Evolutionary conservation across 2,329 filamentous ascomycete species (phyloP).

Genomic region (Fusarium verticillioides): DNA sequence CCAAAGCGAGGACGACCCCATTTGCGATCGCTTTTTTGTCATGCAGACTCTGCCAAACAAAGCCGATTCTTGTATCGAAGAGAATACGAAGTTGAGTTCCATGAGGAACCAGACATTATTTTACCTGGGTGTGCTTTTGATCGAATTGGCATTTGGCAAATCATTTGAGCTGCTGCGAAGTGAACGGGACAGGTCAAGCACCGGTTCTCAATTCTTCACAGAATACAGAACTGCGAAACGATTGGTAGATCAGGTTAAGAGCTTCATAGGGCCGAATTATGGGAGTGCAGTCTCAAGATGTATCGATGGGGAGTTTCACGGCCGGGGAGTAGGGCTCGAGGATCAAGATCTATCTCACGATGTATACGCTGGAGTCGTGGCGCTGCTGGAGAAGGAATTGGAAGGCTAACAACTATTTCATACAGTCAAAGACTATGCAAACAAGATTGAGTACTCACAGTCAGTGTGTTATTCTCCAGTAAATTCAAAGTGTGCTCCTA

Average conservation of each 20-base stretch:
- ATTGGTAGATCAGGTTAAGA: neutral
- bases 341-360: neutral
- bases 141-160: fast-evolving
- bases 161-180: fast-evolving
- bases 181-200: neutral
- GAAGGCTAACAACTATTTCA: neutral
- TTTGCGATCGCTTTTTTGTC: neutral
- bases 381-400: neutral
- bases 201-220: neutral
- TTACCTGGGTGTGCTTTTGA: neutral
- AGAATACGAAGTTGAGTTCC: neutral
- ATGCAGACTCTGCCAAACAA: neutral
- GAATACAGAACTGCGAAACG: neutral
- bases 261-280: neutral
- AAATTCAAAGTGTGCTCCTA: neutral
- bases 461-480: neutral
- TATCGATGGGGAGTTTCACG: neutral
- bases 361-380: neutral
- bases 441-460: fast-evolving
- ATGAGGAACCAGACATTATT: neutral
- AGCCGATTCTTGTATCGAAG: neutral
- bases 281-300: neutral
- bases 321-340: neutral
- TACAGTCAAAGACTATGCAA: neutral
- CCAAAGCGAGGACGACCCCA: neutral